Evolutionary conservation across 805 yeast genomes (phyloP), one percentile per base, ranked within the genome.

Genomic region (Suhomyces sp.): DNA sequence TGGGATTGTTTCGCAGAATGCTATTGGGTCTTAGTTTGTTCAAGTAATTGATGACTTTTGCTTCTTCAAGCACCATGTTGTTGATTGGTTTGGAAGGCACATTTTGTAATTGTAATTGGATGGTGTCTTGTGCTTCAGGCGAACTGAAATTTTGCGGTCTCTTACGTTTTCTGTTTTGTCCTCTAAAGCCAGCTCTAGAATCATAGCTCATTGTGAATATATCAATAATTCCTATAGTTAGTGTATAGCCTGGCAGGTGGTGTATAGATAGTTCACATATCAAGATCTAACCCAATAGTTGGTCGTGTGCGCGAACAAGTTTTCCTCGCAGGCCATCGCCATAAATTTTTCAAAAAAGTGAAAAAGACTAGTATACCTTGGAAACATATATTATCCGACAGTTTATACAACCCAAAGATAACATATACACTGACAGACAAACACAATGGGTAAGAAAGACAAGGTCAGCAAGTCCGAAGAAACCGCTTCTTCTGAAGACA

Each of bases 401-500:
- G n/a, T n/a, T n/a, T n/a, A n/a, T n/a, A n/a, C n/a, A n/a, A n/a
- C n/a, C n/a, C n/a, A n/a, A n/a, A n/a, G n/a, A n/a, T n/a, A n/a
- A n/a, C n/a, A 17, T 14, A 15, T 26, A 26, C 20, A 26, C 15
- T 11, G 20, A 26, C 23, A 35, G 17, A 21, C 14, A 20, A 19
- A 28, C 43, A 51, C 28, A 29, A 66, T 65, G 72, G 67, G 59
- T 42, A 68, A 77, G 67, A 68, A 66, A 50, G 74, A 65, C 47
- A 74, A 74, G 58, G 62, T 65, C 20, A 39, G 61, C 28, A 66
- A 67, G 53, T 49, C 52, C 20, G 68, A 56, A 38, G 70, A 63
- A 33, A n/a, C n/a, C n/a, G 24, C 46, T 27, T 8, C 16, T 5
- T 26, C 19, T n/a, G 66, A 75, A 49, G 95, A 87, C 62, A 88